These are phyloP conservation scores for Rhamnella rubrinervis DNA, from an alignment of 331 rosid genomes.

Conservation along the genomic window DNA sequence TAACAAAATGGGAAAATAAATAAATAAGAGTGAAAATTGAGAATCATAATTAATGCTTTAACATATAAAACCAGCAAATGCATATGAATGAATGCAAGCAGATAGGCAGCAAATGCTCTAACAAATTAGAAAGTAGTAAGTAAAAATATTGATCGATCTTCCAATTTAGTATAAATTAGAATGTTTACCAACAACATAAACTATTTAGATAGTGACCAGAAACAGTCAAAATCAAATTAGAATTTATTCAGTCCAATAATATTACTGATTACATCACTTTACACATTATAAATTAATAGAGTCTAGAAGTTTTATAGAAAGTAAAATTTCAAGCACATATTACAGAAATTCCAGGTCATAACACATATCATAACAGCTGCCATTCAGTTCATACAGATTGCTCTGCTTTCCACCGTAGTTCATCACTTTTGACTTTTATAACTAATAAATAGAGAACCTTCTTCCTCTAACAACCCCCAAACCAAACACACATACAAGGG, in stretches of 20 bases:
- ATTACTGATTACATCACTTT: not conserved
- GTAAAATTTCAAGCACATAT: not conserved
- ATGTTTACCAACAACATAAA: too few species aligned
- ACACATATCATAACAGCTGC: too few species aligned
- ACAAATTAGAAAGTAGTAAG: too few species aligned
- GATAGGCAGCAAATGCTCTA: not conserved
- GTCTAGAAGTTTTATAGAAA: not conserved
- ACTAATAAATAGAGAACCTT: too few species aligned
- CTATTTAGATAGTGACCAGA: not conserved
- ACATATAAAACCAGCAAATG: not conserved
- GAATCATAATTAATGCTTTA: not conserved
- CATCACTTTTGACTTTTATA: too few species aligned
- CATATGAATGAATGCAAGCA: not conserved
- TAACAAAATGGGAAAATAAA: not conserved
- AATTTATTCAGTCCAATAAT: not conserved
- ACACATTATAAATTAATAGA: not conserved
- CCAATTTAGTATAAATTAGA: not conserved
- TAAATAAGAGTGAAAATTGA: not conserved
- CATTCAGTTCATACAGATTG: too few species aligned
- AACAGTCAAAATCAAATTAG: not conserved
- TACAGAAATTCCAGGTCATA: too few species aligned
- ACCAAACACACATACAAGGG: too few species aligned
- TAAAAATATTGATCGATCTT: not conserved
- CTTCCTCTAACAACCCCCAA: too few species aligned
- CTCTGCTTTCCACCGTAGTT: too few species aligned